Base-by-base conservation (phyloP, 2,329 filamentous ascomycete genomes). In the Trichophyton mentagrophytes region DNA sequence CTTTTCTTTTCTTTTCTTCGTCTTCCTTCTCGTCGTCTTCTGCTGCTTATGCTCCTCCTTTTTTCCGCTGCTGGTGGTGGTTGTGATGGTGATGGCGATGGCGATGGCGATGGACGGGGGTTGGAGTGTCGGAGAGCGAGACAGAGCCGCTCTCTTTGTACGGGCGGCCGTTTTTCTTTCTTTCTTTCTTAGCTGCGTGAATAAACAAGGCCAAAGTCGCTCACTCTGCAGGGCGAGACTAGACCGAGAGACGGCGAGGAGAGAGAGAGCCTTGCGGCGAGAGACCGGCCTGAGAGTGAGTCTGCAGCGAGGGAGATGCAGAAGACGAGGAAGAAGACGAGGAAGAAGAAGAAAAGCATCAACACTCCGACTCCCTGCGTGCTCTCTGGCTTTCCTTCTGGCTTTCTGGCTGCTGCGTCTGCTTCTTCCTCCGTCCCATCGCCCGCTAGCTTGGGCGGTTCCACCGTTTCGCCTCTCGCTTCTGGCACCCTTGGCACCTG, bases 381-480 rank as follows among this genome's bases (percentile, higher is more conserved):
- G 33, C 33, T 3, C 4, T 36, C 9, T 11, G 7, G 33, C 33
- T 36, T 6, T 3, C 5, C 8, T 3, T 36, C 9, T 36, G 25
- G 2, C 33, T 36, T 11, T 47, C 44, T 3, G 20, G 4, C 44
- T 17, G 6, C 6, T 47, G n/a, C 44, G 5, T 22, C 17, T 17
- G 8, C 5, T 1, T n/a, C 49, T 25, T n/a, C 49, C 25, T n/a
- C 49, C 49, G 20, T 55, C 49, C 49, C 49, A 55, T 55, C 49
- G 25, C 30, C 49, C 49, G 25, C 49, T 55, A 55, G 49, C 49
- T 27, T 55, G 49, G 49, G 49, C 27, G 49, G 49, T 55, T 55
- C 49, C 49, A 55, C 49, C 49, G 49, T 55, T 55, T 55, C 49
- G 49, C 49, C 49, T 55, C 49, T 55, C 49, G 49, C 49, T 55